phyloP scores from a whole-genome alignment of 257 asterid species.

The Paraleonurus japonicus region DNA sequence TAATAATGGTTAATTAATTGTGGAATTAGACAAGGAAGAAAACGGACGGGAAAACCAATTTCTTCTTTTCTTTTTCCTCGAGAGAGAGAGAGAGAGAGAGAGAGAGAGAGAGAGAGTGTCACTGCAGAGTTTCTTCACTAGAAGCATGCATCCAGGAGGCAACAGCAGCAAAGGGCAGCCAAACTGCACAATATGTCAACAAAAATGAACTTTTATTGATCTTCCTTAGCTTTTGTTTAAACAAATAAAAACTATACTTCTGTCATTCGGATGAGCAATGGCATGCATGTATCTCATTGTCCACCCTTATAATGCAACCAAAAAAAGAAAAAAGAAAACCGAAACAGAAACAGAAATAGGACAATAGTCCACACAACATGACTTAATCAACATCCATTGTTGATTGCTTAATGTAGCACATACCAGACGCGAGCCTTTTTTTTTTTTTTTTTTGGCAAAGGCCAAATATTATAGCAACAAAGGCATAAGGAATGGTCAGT shows the following conservation, averaged over 20 bases:
- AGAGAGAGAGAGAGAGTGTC: background rate
- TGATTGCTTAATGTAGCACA: background rate
- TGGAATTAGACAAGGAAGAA: background rate
- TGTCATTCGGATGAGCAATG: background rate
- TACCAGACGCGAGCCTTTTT: too few relatives aligned
- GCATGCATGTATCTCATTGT: background rate
- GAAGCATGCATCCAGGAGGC: conserved; percentile 60
- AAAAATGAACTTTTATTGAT: too few relatives aligned
- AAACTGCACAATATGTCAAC: conserved; percentile 33
- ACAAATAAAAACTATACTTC: background rate
- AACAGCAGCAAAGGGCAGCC: conserved; percentile 71
- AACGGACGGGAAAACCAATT: background rate
- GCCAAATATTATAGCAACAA: too few relatives aligned
- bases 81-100: background rate
- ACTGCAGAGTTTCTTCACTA: conserved; percentile 21
- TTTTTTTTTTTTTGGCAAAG: too few relatives aligned
- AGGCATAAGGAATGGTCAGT: too few relatives aligned
- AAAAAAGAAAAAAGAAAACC: too few relatives aligned
- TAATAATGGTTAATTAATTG: background rate
- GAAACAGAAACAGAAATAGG: too few relatives aligned
- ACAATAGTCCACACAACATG: too few relatives aligned
- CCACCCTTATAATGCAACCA: background rate
- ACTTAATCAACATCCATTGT: too few relatives aligned
- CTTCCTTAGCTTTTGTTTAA: background rate
- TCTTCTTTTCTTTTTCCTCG: background rate